Evolutionary conservation across 345 rosid species (phyloP).

Genomic region (Hibiscus tridactylites): DNA sequence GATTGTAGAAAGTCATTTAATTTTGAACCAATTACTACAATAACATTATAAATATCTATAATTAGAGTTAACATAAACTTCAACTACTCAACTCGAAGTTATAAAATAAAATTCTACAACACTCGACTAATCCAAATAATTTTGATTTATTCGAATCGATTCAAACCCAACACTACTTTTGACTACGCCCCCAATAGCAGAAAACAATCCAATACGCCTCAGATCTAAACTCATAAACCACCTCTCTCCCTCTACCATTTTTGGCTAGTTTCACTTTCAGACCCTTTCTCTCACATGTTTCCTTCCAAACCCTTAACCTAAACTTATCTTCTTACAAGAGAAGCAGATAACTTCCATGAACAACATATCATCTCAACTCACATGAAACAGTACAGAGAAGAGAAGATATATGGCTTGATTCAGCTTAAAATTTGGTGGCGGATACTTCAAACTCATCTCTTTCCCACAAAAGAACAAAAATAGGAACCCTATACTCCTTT

Average conservation of each 20-base stretch:
- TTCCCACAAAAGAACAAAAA: not conserved
- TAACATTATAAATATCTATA: too few relatives aligned
- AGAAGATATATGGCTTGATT: constrained; percentile 11
- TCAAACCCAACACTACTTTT: constrained; percentile 17
- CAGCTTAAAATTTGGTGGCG: constrained; percentile 21
- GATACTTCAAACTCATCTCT: constrained; percentile 4
- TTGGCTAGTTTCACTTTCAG: constrained; percentile 9
- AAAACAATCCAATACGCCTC: not conserved
- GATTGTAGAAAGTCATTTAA: too few relatives aligned
- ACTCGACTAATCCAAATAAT: too few relatives aligned
- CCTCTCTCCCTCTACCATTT: constrained; percentile 1
- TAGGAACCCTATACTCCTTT: not conserved
- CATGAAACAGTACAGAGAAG: not conserved
- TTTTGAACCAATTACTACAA: too few relatives aligned
- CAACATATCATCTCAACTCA: not conserved
- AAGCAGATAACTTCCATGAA: not conserved
- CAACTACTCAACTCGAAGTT: too few relatives aligned
- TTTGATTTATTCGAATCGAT: too few relatives aligned
- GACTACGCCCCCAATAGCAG: too few relatives aligned
- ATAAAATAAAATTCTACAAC: too few relatives aligned
- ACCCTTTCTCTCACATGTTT: constrained; percentile 15
- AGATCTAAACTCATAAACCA: constrained; percentile 17
- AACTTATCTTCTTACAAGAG: not conserved
- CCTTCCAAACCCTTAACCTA: constrained; percentile 28
- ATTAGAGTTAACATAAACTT: too few relatives aligned